phyloP scores from a whole-genome alignment of 257 asterid genomes.

The Prunella vulgaris region DNA sequence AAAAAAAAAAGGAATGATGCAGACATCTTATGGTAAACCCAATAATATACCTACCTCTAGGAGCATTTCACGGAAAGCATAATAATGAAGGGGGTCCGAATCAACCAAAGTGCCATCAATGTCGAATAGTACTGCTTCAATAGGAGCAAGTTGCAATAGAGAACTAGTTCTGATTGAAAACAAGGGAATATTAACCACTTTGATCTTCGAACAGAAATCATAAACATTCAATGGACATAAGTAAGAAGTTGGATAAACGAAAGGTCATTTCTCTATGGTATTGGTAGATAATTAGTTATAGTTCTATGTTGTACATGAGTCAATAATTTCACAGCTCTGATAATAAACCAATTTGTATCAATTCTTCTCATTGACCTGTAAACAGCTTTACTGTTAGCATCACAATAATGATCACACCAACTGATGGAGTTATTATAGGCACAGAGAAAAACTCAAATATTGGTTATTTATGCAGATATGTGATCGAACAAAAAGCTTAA shows the following conservation, averaged over 20 bases:
- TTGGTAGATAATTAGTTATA: neutral
- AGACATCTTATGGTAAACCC: neutral
- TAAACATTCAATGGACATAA: neutral
- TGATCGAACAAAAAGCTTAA: neutral
- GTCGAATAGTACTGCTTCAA: slow-evolving; percentile 91
- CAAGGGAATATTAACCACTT: slow-evolving; percentile 18
- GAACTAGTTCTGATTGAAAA: slow-evolving; percentile 48
- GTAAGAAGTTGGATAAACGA: slow-evolving; percentile 4
- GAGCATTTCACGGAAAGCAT: slow-evolving; percentile 74
- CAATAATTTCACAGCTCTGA: neutral
- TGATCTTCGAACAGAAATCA: slow-evolving; percentile 5
- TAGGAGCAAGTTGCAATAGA: slow-evolving; percentile 67
- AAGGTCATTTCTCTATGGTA: neutral
- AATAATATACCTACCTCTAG: slow-evolving; percentile 44
- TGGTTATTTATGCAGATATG: neutral
- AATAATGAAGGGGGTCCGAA: slow-evolving; percentile 79
- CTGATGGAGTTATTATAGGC: neutral
- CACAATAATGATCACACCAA: neutral
- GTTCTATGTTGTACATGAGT: neutral
- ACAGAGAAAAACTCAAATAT: neutral
- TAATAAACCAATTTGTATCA: neutral
- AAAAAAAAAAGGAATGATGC: no score
- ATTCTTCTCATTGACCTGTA: neutral
- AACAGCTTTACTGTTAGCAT: neutral
- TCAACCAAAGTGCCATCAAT: slow-evolving; percentile 92